A percentile compares a stretch with the other conserved stretches of the same genome.
phyloP scores from a whole-genome alignment of 2,329 filamentous ascomycete genomes.

The Aulographum hederae region DNA sequence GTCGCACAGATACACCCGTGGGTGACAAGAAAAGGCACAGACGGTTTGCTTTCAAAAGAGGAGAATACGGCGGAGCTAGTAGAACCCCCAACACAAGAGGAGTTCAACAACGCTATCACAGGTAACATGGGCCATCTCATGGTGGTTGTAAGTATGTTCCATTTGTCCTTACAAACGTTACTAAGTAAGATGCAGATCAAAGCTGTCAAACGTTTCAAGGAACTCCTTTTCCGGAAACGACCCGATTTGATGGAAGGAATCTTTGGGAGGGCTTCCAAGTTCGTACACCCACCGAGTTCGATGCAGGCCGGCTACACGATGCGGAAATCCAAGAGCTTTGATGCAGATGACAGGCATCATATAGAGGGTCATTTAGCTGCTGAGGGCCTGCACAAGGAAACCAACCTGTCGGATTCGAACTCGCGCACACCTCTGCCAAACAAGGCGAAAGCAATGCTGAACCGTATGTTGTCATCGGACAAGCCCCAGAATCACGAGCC shows the following conservation, averaged over 20 bases:
- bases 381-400: slow-evolving; percentile 33
- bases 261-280: slow-evolving; percentile 37
- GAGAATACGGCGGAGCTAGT: slow-evolving; percentile 75
- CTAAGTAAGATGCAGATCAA: slow-evolving; percentile 42
- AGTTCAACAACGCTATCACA: slow-evolving; percentile 82
- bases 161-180: neutral
- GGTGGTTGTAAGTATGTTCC: slow-evolving; percentile 47
- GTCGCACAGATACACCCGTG: slow-evolving; percentile 61
- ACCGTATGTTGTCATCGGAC: slow-evolving; percentile 9
- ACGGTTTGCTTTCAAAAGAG: slow-evolving; percentile 59
- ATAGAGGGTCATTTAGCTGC: slow-evolving; percentile 31
- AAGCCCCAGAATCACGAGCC: slow-evolving; percentile 5
- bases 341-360: slow-evolving; percentile 30
- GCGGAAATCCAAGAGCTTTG: slow-evolving; percentile 30
- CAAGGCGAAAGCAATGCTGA: neutral
- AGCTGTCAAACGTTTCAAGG: slow-evolving; percentile 79
- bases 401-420: slow-evolving; percentile 16
- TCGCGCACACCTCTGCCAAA: slow-evolving; percentile 4
- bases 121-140: slow-evolving; percentile 74
- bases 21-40: slow-evolving; percentile 67
- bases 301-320: slow-evolving; percentile 23
- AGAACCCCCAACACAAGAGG: slow-evolving; percentile 71
- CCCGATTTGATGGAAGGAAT: slow-evolving; percentile 38
- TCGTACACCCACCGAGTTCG: slow-evolving; percentile 37
- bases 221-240: slow-evolving; percentile 41